Evolutionary conservation across 2,329 filamentous ascomycete genomes (phyloP), one percentile per base, ranked within the genome.

Genomic region (Pestalotiopsis sp.): DNA sequence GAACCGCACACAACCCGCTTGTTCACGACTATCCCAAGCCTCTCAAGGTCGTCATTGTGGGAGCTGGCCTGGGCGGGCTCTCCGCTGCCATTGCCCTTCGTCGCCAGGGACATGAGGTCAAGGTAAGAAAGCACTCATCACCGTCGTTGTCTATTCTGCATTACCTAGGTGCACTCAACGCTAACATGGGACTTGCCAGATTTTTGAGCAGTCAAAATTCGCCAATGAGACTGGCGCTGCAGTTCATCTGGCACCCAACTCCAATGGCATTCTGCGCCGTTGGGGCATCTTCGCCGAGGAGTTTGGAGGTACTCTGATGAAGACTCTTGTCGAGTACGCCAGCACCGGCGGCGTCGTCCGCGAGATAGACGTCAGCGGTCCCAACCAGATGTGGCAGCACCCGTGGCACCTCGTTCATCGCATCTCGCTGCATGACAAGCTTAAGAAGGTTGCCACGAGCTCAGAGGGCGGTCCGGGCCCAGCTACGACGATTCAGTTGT

Each of bases 231-330:
- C 83, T 1, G 89, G 89, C 0, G 89, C 89, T 3, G 89, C 89
- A 0, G 84, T 91, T n/a, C 88, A 91, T 73, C 75, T 91, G 4
- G 84, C 87, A 0, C 88, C 90, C 0, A 92, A 92, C 72, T 80
- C 84, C 2, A 89, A 90, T 75, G 86, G 87, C 0, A 77, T 91
- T 2, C 78, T 92, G 12, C 78, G 79, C 6, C 75, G 76, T 59
- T 78, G 80, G 70, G 82, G 81, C 2, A 76, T 84, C 20, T 73
- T 73, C 0, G 78, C 80, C 4, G 81, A 83, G 72, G 70, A 70
- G 0, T 78, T 83, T 49, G 81, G 81, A 3, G 82, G 78, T 11
- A 78, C 74, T 61, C 61, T 66, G 1, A 76, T 76, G 72, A 70
- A 74, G 4, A 67, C 69, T n/a, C 38, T 76, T 9, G 31, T 74